Evolutionary conservation across 305 asterid species (phyloP).

Genomic region (Fraxinus greggii): DNA sequence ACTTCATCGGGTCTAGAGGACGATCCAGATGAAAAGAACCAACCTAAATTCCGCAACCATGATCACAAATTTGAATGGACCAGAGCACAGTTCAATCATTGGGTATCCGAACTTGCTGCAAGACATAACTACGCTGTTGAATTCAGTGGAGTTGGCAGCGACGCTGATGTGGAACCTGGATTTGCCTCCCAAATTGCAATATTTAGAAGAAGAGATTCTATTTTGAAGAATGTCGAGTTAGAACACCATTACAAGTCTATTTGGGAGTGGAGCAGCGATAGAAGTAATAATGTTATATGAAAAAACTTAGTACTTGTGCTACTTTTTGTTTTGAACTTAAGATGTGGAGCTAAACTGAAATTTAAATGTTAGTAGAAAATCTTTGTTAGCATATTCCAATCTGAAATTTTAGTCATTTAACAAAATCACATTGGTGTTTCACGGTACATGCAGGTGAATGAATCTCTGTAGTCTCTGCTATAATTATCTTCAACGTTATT

Average conservation of each 20-base stretch:
- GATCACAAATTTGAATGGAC: constrained; percentile 99
- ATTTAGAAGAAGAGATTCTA: constrained; percentile 53
- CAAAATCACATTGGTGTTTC: neutral
- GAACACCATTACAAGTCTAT: constrained; percentile 35
- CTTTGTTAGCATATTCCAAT: neutral
- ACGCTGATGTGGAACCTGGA: constrained; percentile 70
- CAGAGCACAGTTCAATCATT: constrained; percentile 63
- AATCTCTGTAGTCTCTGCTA: neutral
- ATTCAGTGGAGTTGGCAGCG: constrained; percentile 87
- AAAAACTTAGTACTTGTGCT: neutral
- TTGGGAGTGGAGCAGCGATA: constrained; percentile 70
- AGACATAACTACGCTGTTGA: constrained; percentile 61
- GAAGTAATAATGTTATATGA: neutral
- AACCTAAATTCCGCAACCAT: constrained; percentile 74
- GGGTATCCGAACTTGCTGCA: constrained; percentile 75
- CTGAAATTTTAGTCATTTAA: neutral
- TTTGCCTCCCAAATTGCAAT: constrained; percentile 92
- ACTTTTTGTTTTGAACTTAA: neutral
- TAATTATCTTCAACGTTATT: neutral
- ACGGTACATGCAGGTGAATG: neutral
- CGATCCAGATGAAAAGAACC: constrained; percentile 60
- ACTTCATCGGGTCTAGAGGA: constrained; percentile 58
- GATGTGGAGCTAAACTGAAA: neutral
- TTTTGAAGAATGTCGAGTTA: constrained; percentile 24
- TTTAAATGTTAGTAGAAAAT: neutral